A percentile compares a stretch with the other conserved stretches of the same genome.
These are phyloP conservation scores for Alternaria tenuissima DNA, from an alignment of 2,329 filamentous ascomycete genomes.

Conservation along the genomic window DNA sequence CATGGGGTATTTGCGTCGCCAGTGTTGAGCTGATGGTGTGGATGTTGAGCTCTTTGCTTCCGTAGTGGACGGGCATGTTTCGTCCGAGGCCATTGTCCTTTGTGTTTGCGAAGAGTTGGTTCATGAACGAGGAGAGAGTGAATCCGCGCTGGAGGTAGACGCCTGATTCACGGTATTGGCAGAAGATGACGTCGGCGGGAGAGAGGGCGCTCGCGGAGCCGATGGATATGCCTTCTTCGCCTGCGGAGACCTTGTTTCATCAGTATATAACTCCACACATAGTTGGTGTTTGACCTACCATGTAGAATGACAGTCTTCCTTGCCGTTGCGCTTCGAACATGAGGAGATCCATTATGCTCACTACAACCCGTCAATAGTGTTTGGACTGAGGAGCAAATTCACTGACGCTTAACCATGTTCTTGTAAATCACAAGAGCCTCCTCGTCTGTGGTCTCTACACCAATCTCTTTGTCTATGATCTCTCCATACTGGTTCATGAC, in stretches of 20 bases:
- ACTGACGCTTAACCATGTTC: conserved; percentile 67
- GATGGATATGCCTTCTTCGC: conserved; percentile 92
- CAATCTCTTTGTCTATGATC: conserved; percentile 77
- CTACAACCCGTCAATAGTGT: conserved; percentile 42
- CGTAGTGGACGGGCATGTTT: conserved; percentile 98
- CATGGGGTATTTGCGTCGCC: conserved; percentile 89
- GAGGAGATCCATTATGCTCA: conserved; percentile 91
- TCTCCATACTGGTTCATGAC: conserved; percentile 88
- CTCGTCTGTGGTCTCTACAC: conserved; percentile 69
- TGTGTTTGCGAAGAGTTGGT: conserved; percentile 87
- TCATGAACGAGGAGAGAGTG: conserved; percentile 89
- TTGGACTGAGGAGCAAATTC: neutral
- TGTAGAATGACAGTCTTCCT: conserved; percentile 94
- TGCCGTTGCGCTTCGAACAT: conserved; percentile 99
- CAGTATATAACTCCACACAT: neutral
- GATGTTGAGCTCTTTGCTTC: conserved; percentile 82
- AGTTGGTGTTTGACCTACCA: conserved; percentile 66
- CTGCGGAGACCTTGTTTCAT: conserved; percentile 70
- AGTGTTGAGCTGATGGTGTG: conserved; percentile 87
- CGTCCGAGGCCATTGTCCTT: conserved; percentile 82
- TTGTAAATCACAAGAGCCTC: conserved; percentile 69
- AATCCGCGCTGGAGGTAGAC: conserved; percentile 91
- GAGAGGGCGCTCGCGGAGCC: conserved; percentile 84
- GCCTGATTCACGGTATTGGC: conserved; percentile 93
- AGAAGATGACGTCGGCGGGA: conserved; percentile 89